A percentile compares a stretch with the other conserved stretches of the same genome.
phyloP scores from a whole-genome alignment of 1,284 basidiomycete species.

The Marasmius sp. region DNA sequence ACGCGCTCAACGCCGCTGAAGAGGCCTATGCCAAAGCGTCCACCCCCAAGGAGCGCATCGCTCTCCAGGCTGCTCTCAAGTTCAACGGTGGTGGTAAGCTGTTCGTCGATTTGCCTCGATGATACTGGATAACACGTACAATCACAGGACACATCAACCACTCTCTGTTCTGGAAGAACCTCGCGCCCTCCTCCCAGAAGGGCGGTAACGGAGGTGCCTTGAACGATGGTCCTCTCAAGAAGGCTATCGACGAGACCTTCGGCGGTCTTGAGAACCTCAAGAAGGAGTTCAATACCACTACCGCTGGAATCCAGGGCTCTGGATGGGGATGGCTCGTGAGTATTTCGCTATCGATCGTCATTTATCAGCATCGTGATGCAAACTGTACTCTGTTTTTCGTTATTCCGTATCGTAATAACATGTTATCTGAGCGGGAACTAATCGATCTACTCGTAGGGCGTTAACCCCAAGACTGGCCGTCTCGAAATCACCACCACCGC shows the following conservation, averaged over 20 bases:
- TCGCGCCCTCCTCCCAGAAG: constrained; percentile 56
- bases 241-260: constrained; percentile 65
- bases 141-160: constrained; percentile 81
- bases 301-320: constrained; percentile 84
- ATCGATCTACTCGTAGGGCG: constrained; percentile 43
- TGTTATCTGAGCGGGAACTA: too few relatives aligned
- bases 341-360: constrained; percentile 17
- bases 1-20: constrained; percentile 76
- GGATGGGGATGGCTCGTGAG: constrained; percentile 93
- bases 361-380: background rate
- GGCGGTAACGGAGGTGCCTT: constrained; percentile 64
- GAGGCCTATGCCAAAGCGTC: constrained; percentile 62
- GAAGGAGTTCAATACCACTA: constrained; percentile 72
- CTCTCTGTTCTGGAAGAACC: constrained; percentile 93
- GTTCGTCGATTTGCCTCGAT: background rate
- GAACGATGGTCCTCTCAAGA: constrained; percentile 63
- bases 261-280: constrained; percentile 72
- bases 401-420: too few relatives aligned
- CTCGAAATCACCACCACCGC: constrained; percentile 79
- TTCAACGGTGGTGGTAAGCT: constrained; percentile 65
- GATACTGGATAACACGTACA: constrained; percentile 15
- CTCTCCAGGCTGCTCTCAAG: constrained; percentile 71
- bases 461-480: constrained; percentile 59
- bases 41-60: constrained; percentile 77
- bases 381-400: too few relatives aligned